Percentiles rank a stretch among this genome's conserved stretches.
Evolutionary conservation across 176 grass and related monocot genomes (phyloP).

Genomic region (Triticum urartu): DNA sequence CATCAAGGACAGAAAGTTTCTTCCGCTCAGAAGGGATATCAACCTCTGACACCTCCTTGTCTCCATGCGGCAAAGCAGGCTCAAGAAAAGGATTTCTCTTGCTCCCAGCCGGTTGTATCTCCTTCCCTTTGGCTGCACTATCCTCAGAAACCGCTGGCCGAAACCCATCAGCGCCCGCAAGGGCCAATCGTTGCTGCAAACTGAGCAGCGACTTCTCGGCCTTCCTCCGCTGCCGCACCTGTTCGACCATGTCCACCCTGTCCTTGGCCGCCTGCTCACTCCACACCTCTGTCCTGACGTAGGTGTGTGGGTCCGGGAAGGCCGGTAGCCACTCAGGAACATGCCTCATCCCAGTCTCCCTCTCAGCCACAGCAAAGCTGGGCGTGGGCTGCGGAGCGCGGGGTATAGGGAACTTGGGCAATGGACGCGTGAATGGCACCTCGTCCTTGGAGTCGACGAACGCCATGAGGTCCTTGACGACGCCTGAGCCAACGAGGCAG

Average conservation of each 20-base stretch:
- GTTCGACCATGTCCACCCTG: slow-evolving; percentile 54
- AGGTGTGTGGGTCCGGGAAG: slow-evolving; percentile 70
- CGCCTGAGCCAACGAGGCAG: slow-evolving; percentile 65
- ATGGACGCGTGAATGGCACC: slow-evolving; percentile 48
- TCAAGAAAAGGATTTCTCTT: slow-evolving; percentile 73
- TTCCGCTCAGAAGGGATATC: slow-evolving; percentile 40
- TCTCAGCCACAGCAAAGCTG: slow-evolving; percentile 35
- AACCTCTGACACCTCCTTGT: slow-evolving; percentile 57
- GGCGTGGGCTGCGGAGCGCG: background rate
- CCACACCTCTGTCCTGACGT: slow-evolving; percentile 51
- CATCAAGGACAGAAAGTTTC: slow-evolving; percentile 60
- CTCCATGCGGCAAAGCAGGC: slow-evolving; percentile 46
- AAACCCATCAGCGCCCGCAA: slow-evolving; percentile 40
- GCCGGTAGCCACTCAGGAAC: slow-evolving; percentile 74
- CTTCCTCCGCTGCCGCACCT: slow-evolving; percentile 61
- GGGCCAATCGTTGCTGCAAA: slow-evolving; percentile 63
- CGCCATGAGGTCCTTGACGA: slow-evolving; percentile 55
- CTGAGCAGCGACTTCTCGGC: slow-evolving; percentile 76
- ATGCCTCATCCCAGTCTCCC: slow-evolving; percentile 48
- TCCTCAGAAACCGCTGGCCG: background rate
- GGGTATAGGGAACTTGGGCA: slow-evolving; percentile 61
- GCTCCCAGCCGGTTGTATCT: slow-evolving; percentile 39
- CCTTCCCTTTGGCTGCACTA: slow-evolving; percentile 52
- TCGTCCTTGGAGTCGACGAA: slow-evolving; percentile 54
- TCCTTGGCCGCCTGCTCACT: slow-evolving; percentile 41